phyloP scores from a whole-genome alignment of 1,284 basidiomycete genomes.

The Vanrija pseudolonga region DNA sequence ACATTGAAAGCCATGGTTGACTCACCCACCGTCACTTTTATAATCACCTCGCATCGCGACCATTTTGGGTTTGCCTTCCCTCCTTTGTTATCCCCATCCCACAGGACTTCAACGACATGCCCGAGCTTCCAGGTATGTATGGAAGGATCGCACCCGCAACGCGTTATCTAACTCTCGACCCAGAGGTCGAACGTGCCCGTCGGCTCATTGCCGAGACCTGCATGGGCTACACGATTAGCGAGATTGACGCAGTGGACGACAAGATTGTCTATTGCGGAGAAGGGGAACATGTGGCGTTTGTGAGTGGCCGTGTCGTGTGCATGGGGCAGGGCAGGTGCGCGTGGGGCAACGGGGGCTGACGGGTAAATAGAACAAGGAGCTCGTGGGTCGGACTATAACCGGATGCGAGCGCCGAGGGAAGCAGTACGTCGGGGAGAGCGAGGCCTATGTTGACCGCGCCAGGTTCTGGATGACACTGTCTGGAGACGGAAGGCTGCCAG shows the following conservation, averaged over 20 bases:
- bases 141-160: constrained; percentile 2
- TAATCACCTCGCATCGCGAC: too few species aligned
- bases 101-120: constrained; percentile 51
- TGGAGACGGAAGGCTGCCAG: constrained; percentile 62
- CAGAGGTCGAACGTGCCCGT: constrained; percentile 70
- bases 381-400: constrained; percentile 60
- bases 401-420: constrained; percentile 70
- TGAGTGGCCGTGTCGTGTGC: constrained; percentile 46
- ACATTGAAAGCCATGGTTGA: too few species aligned
- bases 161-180: not conserved
- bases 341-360: not conserved
- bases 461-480: constrained; percentile 68
- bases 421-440: constrained; percentile 44
- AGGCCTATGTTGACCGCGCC: not conserved
- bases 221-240: constrained; percentile 57
- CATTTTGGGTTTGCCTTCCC: not conserved
- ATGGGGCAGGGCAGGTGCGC: not conserved
- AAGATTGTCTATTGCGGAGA: constrained; percentile 64
- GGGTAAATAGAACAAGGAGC: constrained; percentile 56
- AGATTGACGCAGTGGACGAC: constrained; percentile 64
- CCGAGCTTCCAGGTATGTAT: constrained; percentile 66
- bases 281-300: constrained; percentile 61
- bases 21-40: too few species aligned
- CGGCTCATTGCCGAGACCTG: constrained; percentile 59
- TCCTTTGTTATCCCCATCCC: not conserved